Conservation (phyloP, 1,284 basidiomycete species). For the Grifola frondosa region DNA sequence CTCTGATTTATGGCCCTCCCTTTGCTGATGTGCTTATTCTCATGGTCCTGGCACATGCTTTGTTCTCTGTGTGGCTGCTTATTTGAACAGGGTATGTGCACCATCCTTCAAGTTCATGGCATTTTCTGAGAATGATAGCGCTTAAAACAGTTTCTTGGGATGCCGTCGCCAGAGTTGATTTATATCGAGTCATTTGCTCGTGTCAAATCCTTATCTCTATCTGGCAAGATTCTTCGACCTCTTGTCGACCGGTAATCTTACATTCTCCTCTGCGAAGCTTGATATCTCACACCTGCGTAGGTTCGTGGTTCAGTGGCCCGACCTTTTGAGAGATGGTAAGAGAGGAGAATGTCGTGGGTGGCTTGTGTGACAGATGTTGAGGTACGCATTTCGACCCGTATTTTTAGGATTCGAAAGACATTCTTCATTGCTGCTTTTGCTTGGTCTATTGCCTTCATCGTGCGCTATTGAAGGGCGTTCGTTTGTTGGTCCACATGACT, state of each 20-base stretch:
- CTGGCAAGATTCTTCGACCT: constrained; percentile 77
- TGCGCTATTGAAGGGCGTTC: too few relatives aligned
- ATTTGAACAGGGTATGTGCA: constrained; percentile 71
- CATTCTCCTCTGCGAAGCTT: constrained; percentile 1
- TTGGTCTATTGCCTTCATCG: too few relatives aligned
- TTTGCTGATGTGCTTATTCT: constrained; percentile 83
- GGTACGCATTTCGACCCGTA: too few relatives aligned
- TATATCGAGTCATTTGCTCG: constrained; percentile 97
- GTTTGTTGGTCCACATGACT: too few relatives aligned
- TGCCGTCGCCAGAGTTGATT: constrained; percentile 73
- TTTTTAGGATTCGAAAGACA: too few relatives aligned
- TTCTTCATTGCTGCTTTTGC: too few relatives aligned
- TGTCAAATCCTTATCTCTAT: constrained; percentile 79
- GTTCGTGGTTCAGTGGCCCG: constrained; percentile 87
- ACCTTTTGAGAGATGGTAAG: constrained; percentile 43
- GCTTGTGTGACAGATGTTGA: constrained; percentile 62
- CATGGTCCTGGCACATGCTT: constrained; percentile 95
- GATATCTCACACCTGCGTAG: constrained; percentile 36
- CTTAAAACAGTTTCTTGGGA: constrained; percentile 64
- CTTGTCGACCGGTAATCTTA: constrained; percentile 75
- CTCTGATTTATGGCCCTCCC: constrained; percentile 38
- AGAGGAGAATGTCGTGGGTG: constrained; percentile 58
- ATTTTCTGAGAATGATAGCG: constrained; percentile 6
- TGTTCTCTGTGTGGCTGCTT: constrained; percentile 72
- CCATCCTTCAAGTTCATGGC: background rate